A percentile compares a stretch with the other conserved stretches of the same genome.
phyloP scores from a whole-genome alignment of 306 rosid genomes.

The Cyclanthera cordifolia region DNA sequence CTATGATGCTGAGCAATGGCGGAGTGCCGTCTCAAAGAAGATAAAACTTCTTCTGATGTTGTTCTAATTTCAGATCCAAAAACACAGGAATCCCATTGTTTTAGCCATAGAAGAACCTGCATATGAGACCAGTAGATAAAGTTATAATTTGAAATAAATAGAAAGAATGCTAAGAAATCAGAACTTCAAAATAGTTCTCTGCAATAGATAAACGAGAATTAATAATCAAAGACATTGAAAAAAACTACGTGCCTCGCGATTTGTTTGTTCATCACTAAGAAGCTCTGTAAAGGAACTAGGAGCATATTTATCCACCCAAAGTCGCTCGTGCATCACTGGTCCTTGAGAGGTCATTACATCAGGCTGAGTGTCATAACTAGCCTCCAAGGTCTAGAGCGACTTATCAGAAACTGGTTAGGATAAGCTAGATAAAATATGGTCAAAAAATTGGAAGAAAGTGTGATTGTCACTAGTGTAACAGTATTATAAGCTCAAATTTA shows the following conservation, averaged over 20 bases:
- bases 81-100: slow-evolving; percentile 86
- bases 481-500: not conserved
- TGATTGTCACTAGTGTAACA: not conserved
- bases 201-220: not conserved
- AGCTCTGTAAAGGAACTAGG: slow-evolving; percentile 85
- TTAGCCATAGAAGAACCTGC: slow-evolving; percentile 88
- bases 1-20: slow-evolving; percentile 51
- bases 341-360: slow-evolving; percentile 39
- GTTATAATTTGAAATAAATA: slow-evolving; percentile 9
- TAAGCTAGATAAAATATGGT: not conserved
- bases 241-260: slow-evolving; percentile 61
- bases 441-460: not conserved
- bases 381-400: slow-evolving; percentile 45
- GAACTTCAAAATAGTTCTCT: not conserved
- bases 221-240: slow-evolving; percentile 1
- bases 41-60: slow-evolving; percentile 72
- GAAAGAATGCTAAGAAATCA: slow-evolving; percentile 11
- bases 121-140: slow-evolving; percentile 14
- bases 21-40: slow-evolving; percentile 80
- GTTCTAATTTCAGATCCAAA: slow-evolving; percentile 81
- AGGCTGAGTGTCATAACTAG: slow-evolving; percentile 44
- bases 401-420: not conserved
- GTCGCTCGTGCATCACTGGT: slow-evolving; percentile 40
- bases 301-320: slow-evolving; percentile 96
- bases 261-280: slow-evolving; percentile 93